Percentiles rank a stretch among this genome's conserved stretches.
Conservation (phyloP, 164 flowering plant genomes). For the Chloranthus sessilifolius region DNA sequence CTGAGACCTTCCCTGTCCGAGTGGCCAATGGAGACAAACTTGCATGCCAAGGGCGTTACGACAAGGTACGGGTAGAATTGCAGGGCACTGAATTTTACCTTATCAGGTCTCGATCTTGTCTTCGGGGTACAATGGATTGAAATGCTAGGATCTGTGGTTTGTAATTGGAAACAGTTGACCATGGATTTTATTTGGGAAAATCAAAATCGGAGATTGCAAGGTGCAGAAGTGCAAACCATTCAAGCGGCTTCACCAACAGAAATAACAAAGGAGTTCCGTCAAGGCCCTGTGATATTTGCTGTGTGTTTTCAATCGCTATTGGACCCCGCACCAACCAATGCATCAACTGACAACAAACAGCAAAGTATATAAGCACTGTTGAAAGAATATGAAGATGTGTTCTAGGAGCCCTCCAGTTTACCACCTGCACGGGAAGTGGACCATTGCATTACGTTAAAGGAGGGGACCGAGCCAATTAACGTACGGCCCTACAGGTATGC, state of each 20-base stretch:
- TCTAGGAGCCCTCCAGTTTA: not conserved
- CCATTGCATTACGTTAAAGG: slow-evolving; percentile 6
- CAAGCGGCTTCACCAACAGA: not conserved
- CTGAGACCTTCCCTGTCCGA: no score
- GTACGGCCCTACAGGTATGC: slow-evolving; percentile 13
- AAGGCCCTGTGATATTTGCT: not conserved
- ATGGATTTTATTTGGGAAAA: slow-evolving; percentile 4
- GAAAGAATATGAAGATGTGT: not conserved
- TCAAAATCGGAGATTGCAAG: not conserved
- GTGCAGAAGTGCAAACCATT: not conserved
- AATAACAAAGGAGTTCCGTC: not conserved
- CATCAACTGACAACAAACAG: not conserved
- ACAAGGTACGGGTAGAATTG: no score
- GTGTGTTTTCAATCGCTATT: not conserved
- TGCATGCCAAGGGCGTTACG: no score
- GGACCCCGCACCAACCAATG: not conserved
- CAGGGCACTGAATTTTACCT: no score
- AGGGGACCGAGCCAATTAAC: not conserved
- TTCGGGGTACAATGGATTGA: slow-evolving; percentile 2
- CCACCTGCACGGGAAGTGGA: slow-evolving; percentile 1
- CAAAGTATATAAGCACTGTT: not conserved
- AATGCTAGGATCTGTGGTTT: not conserved
- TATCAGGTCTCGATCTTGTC: not conserved
- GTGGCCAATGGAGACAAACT: no score
- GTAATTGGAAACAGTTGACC: not conserved